Conservation (phyloP, 495 filamentous ascomycete species). For the Zalerion maritima region DNA sequence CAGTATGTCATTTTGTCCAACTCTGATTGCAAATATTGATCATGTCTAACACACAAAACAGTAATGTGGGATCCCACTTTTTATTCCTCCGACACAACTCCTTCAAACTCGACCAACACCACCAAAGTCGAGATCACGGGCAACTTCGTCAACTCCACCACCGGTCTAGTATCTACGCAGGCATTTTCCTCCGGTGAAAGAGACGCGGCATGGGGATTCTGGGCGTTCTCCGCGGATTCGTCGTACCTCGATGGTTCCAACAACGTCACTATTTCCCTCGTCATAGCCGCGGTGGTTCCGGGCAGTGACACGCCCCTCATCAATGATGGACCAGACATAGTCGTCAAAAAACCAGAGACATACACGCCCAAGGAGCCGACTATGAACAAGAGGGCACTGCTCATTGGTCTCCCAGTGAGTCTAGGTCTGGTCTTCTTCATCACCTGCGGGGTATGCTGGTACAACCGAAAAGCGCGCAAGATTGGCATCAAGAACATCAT, state of each 20-base stretch:
- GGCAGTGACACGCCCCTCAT: slow-evolving; percentile 8
- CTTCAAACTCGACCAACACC: slow-evolving; percentile 21
- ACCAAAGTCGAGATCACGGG: slow-evolving; percentile 21
- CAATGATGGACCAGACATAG: slow-evolving; percentile 18
- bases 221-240: slow-evolving; percentile 18
- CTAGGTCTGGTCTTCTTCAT: slow-evolving; percentile 20
- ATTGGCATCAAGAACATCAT: slow-evolving; percentile 27
- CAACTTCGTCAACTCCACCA: slow-evolving; percentile 19
- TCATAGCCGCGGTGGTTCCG: slow-evolving; percentile 15
- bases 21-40: slow-evolving; percentile 1
- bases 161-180: slow-evolving; percentile 12
- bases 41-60: slow-evolving; percentile 5
- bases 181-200: slow-evolving; percentile 21
- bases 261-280: slow-evolving; percentile 25
- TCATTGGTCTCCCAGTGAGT: slow-evolving; percentile 26
- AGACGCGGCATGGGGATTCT: slow-evolving; percentile 24
- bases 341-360: slow-evolving; percentile 11
- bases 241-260: slow-evolving; percentile 14
- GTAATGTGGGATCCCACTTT: slow-evolving; percentile 32
- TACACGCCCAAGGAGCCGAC: slow-evolving; percentile 9
- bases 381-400: slow-evolving; percentile 16
- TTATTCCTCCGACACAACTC: too few relatives aligned
- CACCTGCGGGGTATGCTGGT: slow-evolving; percentile 18
- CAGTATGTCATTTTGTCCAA: slow-evolving; percentile 12
- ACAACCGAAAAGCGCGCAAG: slow-evolving; percentile 21